Conservation (phyloP, 1,284 basidiomycete species). For the Ceratobasidium sp. region DNA sequence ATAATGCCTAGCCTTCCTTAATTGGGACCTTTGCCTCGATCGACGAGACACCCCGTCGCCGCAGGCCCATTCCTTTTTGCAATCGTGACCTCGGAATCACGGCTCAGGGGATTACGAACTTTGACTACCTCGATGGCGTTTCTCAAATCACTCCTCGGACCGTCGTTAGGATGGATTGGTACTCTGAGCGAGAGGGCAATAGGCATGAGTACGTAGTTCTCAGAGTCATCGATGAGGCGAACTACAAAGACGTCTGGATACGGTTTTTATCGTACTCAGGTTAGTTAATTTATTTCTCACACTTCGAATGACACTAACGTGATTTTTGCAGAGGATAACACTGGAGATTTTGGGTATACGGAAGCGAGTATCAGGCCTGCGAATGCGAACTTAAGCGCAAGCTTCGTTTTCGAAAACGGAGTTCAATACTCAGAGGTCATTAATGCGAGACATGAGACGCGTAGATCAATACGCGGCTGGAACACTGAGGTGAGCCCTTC, state of each 20-base stretch:
- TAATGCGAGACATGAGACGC: too few species aligned
- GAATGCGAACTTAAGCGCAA: background rate
- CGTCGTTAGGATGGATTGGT: slow-evolving; percentile 13
- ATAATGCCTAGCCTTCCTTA: too few species aligned
- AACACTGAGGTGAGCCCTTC: too few species aligned
- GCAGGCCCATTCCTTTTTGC: too few species aligned
- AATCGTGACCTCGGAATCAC: slow-evolving; percentile 12
- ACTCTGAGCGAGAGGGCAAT: slow-evolving; percentile 19
- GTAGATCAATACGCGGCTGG: background rate
- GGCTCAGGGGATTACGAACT: background rate
- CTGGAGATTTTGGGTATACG: slow-evolving; percentile 1
- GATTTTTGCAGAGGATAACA: background rate
- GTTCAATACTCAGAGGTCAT: slow-evolving; percentile 9
- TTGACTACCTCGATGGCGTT: slow-evolving; percentile 11
- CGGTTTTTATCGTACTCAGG: slow-evolving; percentile 17
- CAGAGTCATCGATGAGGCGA: slow-evolving; percentile 5
- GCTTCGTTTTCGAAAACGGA: background rate
- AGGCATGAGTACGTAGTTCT: slow-evolving; percentile 22
- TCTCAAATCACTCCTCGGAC: background rate
- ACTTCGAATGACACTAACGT: too few species aligned
- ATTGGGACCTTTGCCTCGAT: too few species aligned
- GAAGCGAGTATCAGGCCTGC: background rate
- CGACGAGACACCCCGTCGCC: too few species aligned
- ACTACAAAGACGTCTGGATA: background rate
- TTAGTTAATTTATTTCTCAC: background rate